Base-by-base conservation (phyloP, 106 monocot species). In the Apostasia shenzhenica region DNA sequence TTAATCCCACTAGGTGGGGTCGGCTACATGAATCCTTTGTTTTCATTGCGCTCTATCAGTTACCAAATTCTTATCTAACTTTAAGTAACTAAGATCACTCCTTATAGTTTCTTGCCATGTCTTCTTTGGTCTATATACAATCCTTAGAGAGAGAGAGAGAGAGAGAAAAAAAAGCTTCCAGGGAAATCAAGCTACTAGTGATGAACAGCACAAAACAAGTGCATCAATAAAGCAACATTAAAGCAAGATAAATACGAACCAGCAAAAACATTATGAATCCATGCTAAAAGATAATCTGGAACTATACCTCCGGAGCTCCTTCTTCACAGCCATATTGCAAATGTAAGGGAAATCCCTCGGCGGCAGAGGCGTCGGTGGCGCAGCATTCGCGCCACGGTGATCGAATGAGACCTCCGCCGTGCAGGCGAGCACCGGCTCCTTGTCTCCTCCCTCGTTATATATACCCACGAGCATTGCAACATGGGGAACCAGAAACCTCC, bases 321-420 rank as follows among this genome's bases (percentile, higher is more conserved):
- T 83, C 55, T 66, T 81, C 4, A 92, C 92, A 2, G 95, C 79
- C 92, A 97, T 97, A 62, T 97, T 92, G 58, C 89, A 89, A 47
- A 97, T 80, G 61, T 97, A 97, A 0, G 92, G 89, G 52, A 26
- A 92, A 1, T 89, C 84, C 5, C 41, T 66, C 5, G 95, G 95
- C 2, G 92, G 89, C n/a, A 50, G 3, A 3, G 91, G 95, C 51
- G 95, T 85, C 8, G 82, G 92, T 5, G 79, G 73, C 1, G 84
- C 76, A 0, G 70, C 83, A 72, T 83, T 86, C 14, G 79, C 84
- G 0, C 91, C 92, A 47, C 62, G 1, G 1, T 75, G 76, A 67
- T 97, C 77, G 41, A 97, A 89, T 0, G 92, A 89, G 4, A 92
- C 65, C 86, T 97, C 92, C 0, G 82, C 89, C 1, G 81, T 89